phyloP scores from a whole-genome alignment of 2,329 filamentous ascomycete genomes.

The Gremmenia infestans region DNA sequence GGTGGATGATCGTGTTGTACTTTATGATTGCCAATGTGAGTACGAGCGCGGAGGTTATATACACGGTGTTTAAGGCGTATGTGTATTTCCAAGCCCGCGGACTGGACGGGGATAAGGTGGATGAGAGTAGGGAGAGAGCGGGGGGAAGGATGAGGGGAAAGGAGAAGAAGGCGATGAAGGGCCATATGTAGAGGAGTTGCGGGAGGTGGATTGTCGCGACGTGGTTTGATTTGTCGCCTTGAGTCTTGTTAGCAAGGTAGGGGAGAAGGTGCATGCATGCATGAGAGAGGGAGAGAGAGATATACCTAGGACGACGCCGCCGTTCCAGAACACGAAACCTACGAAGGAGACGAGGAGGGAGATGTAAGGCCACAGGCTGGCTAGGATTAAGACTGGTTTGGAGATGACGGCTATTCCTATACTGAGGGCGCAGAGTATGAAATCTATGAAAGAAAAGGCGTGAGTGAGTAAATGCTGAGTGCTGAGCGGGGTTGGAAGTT shows the following conservation, averaged over 20 bases:
- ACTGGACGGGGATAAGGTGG: slow-evolving; percentile 1
- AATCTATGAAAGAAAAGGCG: slow-evolving; percentile 37
- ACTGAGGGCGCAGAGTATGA: slow-evolving; percentile 55
- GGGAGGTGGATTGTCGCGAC: slow-evolving; percentile 81
- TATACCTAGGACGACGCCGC: slow-evolving; percentile 81
- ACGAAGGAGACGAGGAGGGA: slow-evolving; percentile 62
- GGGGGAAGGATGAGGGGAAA: slow-evolving; percentile 62
- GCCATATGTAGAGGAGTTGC: slow-evolving; percentile 95
- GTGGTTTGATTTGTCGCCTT: slow-evolving; percentile 92
- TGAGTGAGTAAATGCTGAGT: slow-evolving; percentile 3
- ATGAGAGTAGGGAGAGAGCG: slow-evolving; percentile 28
- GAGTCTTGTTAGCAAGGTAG: background rate
- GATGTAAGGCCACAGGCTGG: slow-evolving; percentile 54
- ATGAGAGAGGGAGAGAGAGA: background rate
- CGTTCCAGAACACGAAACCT: slow-evolving; percentile 79
- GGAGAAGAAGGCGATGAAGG: slow-evolving; percentile 85
- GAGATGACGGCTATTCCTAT: slow-evolving; percentile 52
- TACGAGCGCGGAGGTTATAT: slow-evolving; percentile 5
- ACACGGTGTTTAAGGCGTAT: slow-evolving; percentile 1
- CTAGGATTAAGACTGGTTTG: slow-evolving; percentile 43
- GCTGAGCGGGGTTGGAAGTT: background rate
- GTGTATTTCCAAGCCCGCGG: slow-evolving; percentile 9
- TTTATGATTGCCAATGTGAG: slow-evolving; percentile 50
- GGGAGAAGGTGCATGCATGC: background rate
- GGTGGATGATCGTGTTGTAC: slow-evolving; percentile 90